Evolutionary conservation across 306 rosid species (phyloP), one percentile per base, ranked within the genome.

Genomic region (Arachis stenosperma): DNA sequence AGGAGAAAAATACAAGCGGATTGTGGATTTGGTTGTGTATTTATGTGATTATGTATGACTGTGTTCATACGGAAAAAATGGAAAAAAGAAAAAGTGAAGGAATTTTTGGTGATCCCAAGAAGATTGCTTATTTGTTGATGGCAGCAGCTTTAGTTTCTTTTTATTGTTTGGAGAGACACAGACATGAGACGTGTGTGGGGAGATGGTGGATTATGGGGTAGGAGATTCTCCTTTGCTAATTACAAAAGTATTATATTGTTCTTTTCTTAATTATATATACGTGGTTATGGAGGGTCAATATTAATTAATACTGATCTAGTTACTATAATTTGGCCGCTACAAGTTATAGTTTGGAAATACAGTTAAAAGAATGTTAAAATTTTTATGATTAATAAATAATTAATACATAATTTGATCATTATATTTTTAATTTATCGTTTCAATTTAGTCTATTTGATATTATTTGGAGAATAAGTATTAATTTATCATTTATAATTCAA

Each of bases 51-150:
- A 4, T 9, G 73, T 22, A 58, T 12, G 27, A 71, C 61, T 73
- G 70, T 60, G 66, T 33, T 37, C 55, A 70, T 74, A 65, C 47
- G 74, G 61, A 50, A 55, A 70, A 77, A 70, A 77, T 64, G 14
- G 72, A 4, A 75, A 73, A 83, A 74, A 77, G 76, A 61, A 46
- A 84, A 79, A 82, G 86, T 54, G 75, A 11, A 56, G 75, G 73
- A 74, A 78, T 70, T 76, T 79, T 86, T 84, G 91, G 82, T 88
- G 96, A 90, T 88, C 96, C 93, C 93, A 67, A 90, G 81, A 76
- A 67, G 87, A 81, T 82, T 81, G 88, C 61, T 81, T 57, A 78
- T 13, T 54, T 40, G 41, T 41, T 40, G 36, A 33, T 54, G n/a
- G 83, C 86, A 22, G 27, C 27, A 82, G 76, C 88, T 84, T 84